phyloP scores from a whole-genome alignment of 148 eudicot genomes.

The Arctostaphylos glauca region DNA sequence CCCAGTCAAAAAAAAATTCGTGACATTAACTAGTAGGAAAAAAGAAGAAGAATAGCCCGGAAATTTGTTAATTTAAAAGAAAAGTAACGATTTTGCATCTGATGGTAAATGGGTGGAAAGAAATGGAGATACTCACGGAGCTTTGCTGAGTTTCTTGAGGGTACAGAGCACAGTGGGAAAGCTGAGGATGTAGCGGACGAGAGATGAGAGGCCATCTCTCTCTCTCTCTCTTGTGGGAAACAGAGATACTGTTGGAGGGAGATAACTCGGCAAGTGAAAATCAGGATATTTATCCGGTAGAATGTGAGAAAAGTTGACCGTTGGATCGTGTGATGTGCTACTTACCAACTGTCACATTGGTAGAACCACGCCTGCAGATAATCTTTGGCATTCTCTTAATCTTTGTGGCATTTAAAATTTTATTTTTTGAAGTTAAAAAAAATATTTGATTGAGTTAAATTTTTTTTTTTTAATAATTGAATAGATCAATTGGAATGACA shows the following conservation, averaged over 20 bases:
- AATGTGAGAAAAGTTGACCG: not conserved
- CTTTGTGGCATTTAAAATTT: no score
- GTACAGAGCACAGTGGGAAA: slow-evolving; percentile 17
- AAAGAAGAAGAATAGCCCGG: not conserved
- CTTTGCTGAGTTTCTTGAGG: slow-evolving; percentile 15
- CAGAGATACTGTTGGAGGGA: not conserved
- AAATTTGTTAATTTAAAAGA: not conserved
- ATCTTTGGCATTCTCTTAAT: not conserved
- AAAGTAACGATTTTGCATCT: not conserved
- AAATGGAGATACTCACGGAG: slow-evolving; percentile 19
- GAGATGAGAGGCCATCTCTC: slow-evolving; percentile 31
- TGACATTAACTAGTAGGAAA: not conserved
- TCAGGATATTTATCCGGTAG: not conserved
- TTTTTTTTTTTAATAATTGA: no score
- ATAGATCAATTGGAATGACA: no score
- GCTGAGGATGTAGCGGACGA: slow-evolving; percentile 31
- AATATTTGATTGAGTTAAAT: no score
- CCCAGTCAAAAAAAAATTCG: not conserved
- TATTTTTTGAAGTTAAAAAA: no score
- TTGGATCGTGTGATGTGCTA: not conserved
- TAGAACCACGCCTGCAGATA: not conserved
- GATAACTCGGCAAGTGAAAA: not conserved
- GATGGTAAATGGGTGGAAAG: not conserved
- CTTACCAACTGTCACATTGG: not conserved
- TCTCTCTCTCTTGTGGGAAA: slow-evolving; percentile 17